These are phyloP conservation scores for Hamigera avellanea DNA, from an alignment of 495 filamentous ascomycete genomes.

Conservation along the genomic window DNA sequence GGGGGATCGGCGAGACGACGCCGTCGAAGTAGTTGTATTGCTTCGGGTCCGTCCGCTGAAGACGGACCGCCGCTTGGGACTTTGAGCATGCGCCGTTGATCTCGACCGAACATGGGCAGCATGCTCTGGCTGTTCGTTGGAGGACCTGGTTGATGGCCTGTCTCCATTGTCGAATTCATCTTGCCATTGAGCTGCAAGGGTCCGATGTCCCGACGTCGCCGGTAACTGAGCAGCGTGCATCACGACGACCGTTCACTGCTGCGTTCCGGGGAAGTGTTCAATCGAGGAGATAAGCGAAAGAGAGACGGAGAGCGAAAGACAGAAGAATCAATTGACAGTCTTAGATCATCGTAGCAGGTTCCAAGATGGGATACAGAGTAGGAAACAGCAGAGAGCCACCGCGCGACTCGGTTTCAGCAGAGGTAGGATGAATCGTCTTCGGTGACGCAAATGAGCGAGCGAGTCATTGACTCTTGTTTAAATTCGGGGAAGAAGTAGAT, in stretches of 20 bases:
- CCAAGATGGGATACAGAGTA: too few relatives aligned
- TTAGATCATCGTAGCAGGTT: not conserved
- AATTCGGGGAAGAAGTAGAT: too few relatives aligned
- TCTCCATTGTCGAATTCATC: conserved; percentile 10
- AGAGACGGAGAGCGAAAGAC: not conserved
- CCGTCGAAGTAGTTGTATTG: conserved; percentile 31
- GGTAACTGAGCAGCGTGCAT: not conserved
- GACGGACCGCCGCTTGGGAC: conserved; percentile 32
- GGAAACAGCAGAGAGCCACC: too few relatives aligned
- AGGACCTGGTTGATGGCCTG: conserved; percentile 23
- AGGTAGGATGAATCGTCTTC: too few relatives aligned
- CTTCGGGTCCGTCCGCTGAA: conserved; percentile 33
- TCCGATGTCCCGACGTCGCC: not conserved
- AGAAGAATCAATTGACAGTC: not conserved
- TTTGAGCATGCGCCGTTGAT: conserved; percentile 28
- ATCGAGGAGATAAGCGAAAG: not conserved
- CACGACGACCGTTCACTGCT: not conserved
- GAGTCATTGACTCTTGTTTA: too few relatives aligned
- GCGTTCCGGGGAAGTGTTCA: too few relatives aligned
- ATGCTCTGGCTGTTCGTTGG: conserved; percentile 29
- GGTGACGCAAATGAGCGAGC: too few relatives aligned
- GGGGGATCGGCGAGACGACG: conserved; percentile 26
- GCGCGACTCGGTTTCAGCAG: too few relatives aligned
- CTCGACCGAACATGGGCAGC: conserved; percentile 28
- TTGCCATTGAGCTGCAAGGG: conserved; percentile 2